Percentiles rank a stretch among this genome's conserved stretches.
Evolutionary conservation across 2,329 filamentous ascomycete species (phyloP).

Genomic region (Venturiaceae sp.): DNA sequence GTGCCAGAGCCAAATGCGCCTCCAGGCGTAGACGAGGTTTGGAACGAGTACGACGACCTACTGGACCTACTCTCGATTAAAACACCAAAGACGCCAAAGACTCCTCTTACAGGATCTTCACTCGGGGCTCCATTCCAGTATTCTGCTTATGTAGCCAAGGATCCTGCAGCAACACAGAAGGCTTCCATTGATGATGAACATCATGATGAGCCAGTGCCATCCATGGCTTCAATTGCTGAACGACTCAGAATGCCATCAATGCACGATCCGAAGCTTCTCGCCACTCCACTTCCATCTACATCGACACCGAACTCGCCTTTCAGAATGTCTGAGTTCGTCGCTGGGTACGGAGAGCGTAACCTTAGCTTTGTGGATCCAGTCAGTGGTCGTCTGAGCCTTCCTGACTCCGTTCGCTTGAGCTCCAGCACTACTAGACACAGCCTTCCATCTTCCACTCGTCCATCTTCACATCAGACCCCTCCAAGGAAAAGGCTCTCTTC

Average conservation of each 20-base stretch:
- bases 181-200: neutral
- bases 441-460: slow-evolving; percentile 7
- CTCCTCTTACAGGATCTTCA: slow-evolving; percentile 44
- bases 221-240: slow-evolving; percentile 1
- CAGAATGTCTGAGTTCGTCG: slow-evolving; percentile 44
- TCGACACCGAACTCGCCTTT: slow-evolving; percentile 39
- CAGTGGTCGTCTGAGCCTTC: slow-evolving; percentile 22
- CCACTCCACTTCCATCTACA: slow-evolving; percentile 36
- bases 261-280: slow-evolving; percentile 34
- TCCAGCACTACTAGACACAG: slow-evolving; percentile 8
- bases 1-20: slow-evolving; percentile 53
- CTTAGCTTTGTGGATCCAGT: slow-evolving; percentile 26
- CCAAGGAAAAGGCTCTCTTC: neutral
- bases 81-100: slow-evolving; percentile 20
- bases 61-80: slow-evolving; percentile 51
- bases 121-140: slow-evolving; percentile 42
- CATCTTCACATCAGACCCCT: neutral
- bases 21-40: slow-evolving; percentile 74
- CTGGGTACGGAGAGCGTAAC: slow-evolving; percentile 37
- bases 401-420: slow-evolving; percentile 5
- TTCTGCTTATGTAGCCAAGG: slow-evolving; percentile 27
- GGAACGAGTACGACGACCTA: slow-evolving; percentile 89
- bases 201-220: neutral
- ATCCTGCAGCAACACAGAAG: slow-evolving; percentile 13
- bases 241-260: slow-evolving; percentile 5